These are phyloP conservation scores for Globisporangium carolinianum DNA, from an alignment of 352 stramenopile species.

Conservation along the genomic window DNA sequence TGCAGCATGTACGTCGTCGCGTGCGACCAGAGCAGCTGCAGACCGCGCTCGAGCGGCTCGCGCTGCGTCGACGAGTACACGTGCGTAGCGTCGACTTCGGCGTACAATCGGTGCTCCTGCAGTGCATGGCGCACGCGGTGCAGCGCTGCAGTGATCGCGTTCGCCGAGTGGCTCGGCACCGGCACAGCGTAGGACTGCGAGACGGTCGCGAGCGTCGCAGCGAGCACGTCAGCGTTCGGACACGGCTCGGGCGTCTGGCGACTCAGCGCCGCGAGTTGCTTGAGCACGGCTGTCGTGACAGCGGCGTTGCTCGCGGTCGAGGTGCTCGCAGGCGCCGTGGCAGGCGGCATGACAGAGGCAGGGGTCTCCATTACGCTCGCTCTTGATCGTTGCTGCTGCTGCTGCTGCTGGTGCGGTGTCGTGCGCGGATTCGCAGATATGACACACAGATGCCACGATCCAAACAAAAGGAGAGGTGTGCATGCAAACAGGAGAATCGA, in stretches of 20 bases:
- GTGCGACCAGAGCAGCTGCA: slow-evolving; percentile 52
- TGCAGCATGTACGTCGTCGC: slow-evolving; percentile 53
- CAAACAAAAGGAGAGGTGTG: not conserved
- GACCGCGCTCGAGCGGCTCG: slow-evolving; percentile 22
- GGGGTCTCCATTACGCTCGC: not conserved
- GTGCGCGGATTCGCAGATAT: not conserved
- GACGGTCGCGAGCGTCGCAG: slow-evolving; percentile 25
- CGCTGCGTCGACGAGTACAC: slow-evolving; percentile 22
- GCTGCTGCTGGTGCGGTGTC: not conserved
- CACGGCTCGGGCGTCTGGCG: slow-evolving; percentile 5
- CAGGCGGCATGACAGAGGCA: not conserved
- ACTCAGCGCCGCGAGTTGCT: slow-evolving; percentile 11
- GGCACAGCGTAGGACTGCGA: slow-evolving; percentile 43
- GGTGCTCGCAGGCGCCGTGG: not conserved
- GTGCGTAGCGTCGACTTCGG: slow-evolving; percentile 1
- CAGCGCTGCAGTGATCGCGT: slow-evolving; percentile 31
- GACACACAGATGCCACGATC: not conserved
- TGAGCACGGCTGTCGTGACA: slow-evolving; percentile 8
- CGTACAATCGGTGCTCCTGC: slow-evolving; percentile 34
- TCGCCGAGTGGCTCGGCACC: slow-evolving; percentile 28
- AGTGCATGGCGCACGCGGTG: slow-evolving; percentile 29
- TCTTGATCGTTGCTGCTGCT: not conserved
- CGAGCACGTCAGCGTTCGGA: slow-evolving; percentile 28
- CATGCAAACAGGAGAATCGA: not conserved
- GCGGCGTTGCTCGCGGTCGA: slow-evolving; percentile 5